Evolutionary conservation across 495 filamentous ascomycete species (phyloP).

Genomic region (Glarea lozoyensis): DNA sequence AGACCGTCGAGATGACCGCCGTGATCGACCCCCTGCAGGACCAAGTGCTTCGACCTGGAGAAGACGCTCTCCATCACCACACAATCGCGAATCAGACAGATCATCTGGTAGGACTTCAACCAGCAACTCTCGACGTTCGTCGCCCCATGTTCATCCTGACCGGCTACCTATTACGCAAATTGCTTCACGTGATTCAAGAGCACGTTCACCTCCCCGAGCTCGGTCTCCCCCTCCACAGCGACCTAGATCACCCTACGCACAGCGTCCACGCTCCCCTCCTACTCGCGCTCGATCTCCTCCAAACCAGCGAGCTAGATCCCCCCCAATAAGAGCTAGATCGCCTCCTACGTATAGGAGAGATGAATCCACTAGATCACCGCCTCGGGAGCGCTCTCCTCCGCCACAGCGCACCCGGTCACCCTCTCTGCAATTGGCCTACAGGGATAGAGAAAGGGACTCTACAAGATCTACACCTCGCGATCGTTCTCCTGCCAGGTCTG

Average conservation of each 20-base stretch:
- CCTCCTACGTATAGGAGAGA: conserved; percentile 8
- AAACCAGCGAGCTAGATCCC: background rate
- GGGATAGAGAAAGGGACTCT: conserved; percentile 3
- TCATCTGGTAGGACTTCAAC: conserved; percentile 20
- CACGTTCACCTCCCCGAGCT: conserved; percentile 16
- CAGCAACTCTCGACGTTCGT: conserved; percentile 22
- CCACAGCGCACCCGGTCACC: background rate
- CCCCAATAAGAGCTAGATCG: background rate
- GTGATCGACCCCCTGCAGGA: conserved; percentile 12
- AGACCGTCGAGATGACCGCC: conserved; percentile 17
- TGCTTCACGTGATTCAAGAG: conserved; percentile 6
- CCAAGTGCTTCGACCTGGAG: conserved; percentile 16
- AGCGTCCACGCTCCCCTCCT: conserved; percentile 17
- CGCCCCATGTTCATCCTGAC: conserved; percentile 17
- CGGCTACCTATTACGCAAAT: conserved; percentile 13
- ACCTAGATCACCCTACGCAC: conserved; percentile 13
- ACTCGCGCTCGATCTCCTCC: conserved; percentile 15
- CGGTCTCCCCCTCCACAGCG: conserved; percentile 12
- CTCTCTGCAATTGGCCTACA: background rate
- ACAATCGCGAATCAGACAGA: conserved; percentile 12
- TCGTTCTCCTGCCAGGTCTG: conserved; percentile 13
- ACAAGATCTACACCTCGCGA: conserved; percentile 7
- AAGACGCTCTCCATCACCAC: conserved; percentile 17
- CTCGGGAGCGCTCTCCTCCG: conserved; percentile 14
- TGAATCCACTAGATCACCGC: conserved; percentile 16